A percentile compares a stretch with the other conserved stretches of the same genome.
These are phyloP conservation scores for sweet orange (Citrus sinensis) DNA, from an alignment of 345 rosid genomes.

Conservation along the genomic window DVS_A1.0 CM039163.1:40937001-40937500, in stretches of 20 bases:
- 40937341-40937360: neutral
- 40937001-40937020: neutral
- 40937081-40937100: constrained; percentile 1
- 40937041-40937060: neutral
- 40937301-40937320: neutral
- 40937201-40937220: neutral
- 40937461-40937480: neutral
- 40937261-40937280: neutral
- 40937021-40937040: neutral
- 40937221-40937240: neutral
- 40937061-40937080: neutral
- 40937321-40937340: neutral
- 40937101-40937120: neutral
- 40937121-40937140: neutral
- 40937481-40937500: neutral
- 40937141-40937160: neutral
- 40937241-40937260: too few relatives aligned
- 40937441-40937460: neutral
- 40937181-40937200: neutral
- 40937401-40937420: neutral
- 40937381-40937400: neutral
- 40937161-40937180: neutral
- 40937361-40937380: neutral
- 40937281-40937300: neutral
- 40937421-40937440: neutral